These are phyloP conservation scores for Lyophyllum semitale DNA, from an alignment of 768 basidiomycete genomes.

Conservation along the genomic window DNA sequence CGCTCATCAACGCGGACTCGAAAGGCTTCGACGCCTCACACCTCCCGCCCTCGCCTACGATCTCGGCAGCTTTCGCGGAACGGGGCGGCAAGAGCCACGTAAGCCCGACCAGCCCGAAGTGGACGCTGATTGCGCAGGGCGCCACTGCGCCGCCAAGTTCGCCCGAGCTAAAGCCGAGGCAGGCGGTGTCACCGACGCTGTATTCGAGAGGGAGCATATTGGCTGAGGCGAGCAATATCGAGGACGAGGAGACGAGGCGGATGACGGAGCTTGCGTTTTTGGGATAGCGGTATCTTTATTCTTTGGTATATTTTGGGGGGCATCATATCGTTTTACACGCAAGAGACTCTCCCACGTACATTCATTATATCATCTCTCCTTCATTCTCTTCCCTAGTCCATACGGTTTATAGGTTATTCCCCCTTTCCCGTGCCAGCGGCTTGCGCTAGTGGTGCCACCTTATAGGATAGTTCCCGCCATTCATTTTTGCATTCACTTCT, in stretches of 20 bases:
- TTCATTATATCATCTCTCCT: constrained; percentile 3
- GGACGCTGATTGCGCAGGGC: constrained; percentile 1
- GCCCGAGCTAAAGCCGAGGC: constrained; percentile 20
- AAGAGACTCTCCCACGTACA: neutral
- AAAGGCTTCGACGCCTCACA: constrained; percentile 32
- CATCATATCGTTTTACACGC: neutral
- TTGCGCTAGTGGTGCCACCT: too few relatives aligned
- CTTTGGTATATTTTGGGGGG: neutral
- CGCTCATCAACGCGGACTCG: constrained; percentile 21
- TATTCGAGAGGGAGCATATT: constrained; percentile 61
- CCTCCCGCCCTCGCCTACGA: constrained; percentile 40
- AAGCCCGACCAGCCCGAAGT: constrained; percentile 5
- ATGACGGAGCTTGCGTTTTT: constrained; percentile 76
- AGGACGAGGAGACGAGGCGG: constrained; percentile 69
- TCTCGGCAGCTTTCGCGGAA: constrained; percentile 17
- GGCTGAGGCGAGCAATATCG: constrained; percentile 50
- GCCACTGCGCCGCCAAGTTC: constrained; percentile 10
- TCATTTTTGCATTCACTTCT: neutral
- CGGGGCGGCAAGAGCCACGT: constrained; percentile 6
- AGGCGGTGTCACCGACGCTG: constrained; percentile 57
- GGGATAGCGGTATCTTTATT: constrained; percentile 25
- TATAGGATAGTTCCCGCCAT: too few relatives aligned
- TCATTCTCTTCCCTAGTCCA: too few relatives aligned
- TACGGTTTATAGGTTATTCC: too few relatives aligned
- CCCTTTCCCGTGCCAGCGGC: too few relatives aligned